Conservation (phyloP, 2,329 filamentous ascomycete species). For the Apiospora sp. region DNA sequence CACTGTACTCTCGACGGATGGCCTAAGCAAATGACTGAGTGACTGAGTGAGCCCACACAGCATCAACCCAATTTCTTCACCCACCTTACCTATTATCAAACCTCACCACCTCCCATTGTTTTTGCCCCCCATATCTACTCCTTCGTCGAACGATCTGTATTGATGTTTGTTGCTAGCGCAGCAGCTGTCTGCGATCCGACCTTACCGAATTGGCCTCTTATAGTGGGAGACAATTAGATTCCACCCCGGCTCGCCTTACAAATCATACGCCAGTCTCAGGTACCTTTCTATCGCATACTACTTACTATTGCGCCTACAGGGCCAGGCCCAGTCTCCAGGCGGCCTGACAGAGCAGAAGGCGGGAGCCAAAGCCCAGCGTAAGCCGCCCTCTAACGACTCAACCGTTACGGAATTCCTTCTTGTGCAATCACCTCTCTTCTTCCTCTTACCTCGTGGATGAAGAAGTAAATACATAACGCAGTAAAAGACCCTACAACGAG, state of each 20-base stretch:
- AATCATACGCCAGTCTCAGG: slow-evolving; percentile 20
- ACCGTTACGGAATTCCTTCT: slow-evolving; percentile 19
- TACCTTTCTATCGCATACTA: slow-evolving; percentile 15
- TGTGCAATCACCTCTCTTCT: not conserved
- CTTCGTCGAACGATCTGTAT: slow-evolving; percentile 8
- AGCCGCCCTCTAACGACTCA: slow-evolving; percentile 19
- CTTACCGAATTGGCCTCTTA: slow-evolving; percentile 21
- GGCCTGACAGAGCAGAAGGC: slow-evolving; percentile 19
- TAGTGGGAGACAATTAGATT: slow-evolving; percentile 15
- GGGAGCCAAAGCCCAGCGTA: slow-evolving; percentile 20
- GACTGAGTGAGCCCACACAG: slow-evolving; percentile 20
- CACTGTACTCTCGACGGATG: slow-evolving; percentile 11
- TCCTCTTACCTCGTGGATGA: not conserved
- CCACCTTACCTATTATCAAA: slow-evolving; percentile 16
- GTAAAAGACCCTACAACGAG: not conserved
- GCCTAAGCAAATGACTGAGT: slow-evolving; percentile 13
- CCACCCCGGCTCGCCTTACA: slow-evolving; percentile 13
- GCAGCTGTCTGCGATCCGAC: slow-evolving; percentile 20
- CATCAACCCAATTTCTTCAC: slow-evolving; percentile 20
- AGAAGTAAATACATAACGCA: not conserved
- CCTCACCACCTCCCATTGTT: slow-evolving; percentile 14
- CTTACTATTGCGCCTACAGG: slow-evolving; percentile 4
- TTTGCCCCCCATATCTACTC: slow-evolving; percentile 15
- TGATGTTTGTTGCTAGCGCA: slow-evolving; percentile 18
- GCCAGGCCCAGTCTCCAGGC: slow-evolving; percentile 16